Conservation (phyloP, 2,329 filamentous ascomycete species). For the Coniochaeta sp. region DNA sequence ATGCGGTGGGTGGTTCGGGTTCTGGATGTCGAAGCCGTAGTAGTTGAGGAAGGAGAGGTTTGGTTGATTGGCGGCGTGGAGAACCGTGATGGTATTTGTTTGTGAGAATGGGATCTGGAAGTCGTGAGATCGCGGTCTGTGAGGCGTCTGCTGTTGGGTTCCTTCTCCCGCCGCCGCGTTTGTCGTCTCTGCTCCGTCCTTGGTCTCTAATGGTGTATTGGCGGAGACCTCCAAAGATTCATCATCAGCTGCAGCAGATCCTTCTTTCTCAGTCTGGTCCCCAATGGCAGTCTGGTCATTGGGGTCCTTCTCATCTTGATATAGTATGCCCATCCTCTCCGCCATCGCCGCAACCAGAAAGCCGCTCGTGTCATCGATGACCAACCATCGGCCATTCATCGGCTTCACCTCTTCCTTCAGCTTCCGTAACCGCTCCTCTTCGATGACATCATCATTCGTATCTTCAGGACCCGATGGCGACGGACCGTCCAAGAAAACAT, state of each 20-base stretch:
- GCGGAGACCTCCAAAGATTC: background rate
- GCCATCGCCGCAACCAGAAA: conserved; percentile 76
- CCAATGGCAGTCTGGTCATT: conserved; percentile 6
- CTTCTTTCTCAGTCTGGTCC: background rate
- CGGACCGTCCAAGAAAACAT: conserved; percentile 17
- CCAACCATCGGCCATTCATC: conserved; percentile 56
- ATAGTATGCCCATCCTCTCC: conserved; percentile 79
- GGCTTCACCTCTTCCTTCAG: conserved; percentile 12
- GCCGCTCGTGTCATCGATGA: conserved; percentile 82
- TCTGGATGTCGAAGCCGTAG: conserved; percentile 73
- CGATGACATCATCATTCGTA: background rate
- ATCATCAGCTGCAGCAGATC: background rate
- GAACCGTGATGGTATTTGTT: conserved; percentile 70
- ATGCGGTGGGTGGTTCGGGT: conserved; percentile 59
- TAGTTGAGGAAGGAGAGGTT: conserved; percentile 85
- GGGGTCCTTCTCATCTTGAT: conserved; percentile 30
- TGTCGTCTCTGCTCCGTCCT: background rate
- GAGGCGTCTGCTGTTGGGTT: background rate
- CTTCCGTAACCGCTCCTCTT: background rate
- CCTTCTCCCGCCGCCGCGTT: background rate
- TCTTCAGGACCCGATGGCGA: conserved; percentile 3
- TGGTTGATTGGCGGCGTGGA: conserved; percentile 77
- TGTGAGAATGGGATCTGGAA: conserved; percentile 58
- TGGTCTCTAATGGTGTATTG: background rate
- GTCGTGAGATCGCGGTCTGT: conserved; percentile 29